Evolutionary conservation across 805 yeast species (phyloP), one percentile per base, ranked within the genome.

Genomic region (Teunomyces lycoperdinae): DNA sequence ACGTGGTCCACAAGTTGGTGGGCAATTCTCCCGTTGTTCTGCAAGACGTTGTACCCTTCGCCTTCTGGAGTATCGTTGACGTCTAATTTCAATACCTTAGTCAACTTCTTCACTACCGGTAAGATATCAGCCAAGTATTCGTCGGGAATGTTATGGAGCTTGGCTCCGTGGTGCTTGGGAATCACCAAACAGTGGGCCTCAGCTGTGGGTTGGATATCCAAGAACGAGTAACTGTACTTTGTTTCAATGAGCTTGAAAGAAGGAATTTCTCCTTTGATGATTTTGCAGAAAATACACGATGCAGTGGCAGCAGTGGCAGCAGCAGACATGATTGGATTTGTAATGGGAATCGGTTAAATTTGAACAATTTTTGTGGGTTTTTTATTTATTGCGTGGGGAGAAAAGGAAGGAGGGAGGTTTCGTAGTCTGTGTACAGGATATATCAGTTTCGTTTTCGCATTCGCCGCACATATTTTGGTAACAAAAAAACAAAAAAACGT

Each of bases 1-100:
- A 94, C 97, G 65, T 92, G 99, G 57, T 87, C 94, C 48, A 94
- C 98, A 47, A 79, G 85, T 73, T 92, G 99, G 64, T 94, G 98
- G 9, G 98, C 99, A 61, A 91, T 84, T 63, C 88, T 73, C 43
- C 98, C 98, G 58, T 92, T 94, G 76, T 92, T 94, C 68, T 91
- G 98, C 55, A 92, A 73, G 16, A 92, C 65, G 63, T 92, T 92
- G 77, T 92, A 92, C 40, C 96, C 96, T 43, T 70, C 76, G 14
- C 89, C 89, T 4, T 77, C 76, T 3, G 76, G 75, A 29, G 81
- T 79, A 33, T 87, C 80, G 50, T 84, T 85, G 41, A 72, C 70
- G 54, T 80, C 85, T 53, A 85, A 75, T 3, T 79, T 85, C 51
- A 88, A 72, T 5, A 87, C 86, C 54, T 80, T 78, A 50, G 94